phyloP scores from a whole-genome alignment of 176 grass and related monocot genomes.

The Cenchrus purpureus region DNA sequence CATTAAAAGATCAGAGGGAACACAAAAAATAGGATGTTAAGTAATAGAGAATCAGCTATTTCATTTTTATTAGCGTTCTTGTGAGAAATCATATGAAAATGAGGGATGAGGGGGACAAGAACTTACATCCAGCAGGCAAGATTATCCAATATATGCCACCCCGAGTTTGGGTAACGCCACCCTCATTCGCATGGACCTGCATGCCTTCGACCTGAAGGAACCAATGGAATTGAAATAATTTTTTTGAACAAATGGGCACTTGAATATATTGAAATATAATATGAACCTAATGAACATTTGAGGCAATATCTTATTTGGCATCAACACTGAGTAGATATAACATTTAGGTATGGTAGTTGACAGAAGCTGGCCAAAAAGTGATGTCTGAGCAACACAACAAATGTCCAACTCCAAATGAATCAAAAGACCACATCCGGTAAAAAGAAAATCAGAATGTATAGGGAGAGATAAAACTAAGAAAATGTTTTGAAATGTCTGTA shows the following conservation, averaged over 20 bases:
- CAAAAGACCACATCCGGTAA: not conserved
- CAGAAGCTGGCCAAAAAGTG: not conserved
- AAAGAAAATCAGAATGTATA: not conserved
- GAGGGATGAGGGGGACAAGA: constrained; percentile 12
- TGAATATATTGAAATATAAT: constrained; percentile 21
- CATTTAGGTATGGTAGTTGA: not conserved
- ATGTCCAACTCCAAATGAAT: not conserved
- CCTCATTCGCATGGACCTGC: constrained; percentile 96
- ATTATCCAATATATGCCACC: constrained; percentile 99
- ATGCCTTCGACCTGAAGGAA: constrained; percentile 87
- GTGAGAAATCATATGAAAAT: constrained; percentile 4
- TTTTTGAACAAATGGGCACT: too few species aligned
- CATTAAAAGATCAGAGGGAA: constrained; percentile 9
- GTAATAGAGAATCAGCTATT: not conserved
- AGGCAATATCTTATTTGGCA: not conserved
- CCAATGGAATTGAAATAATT: constrained; percentile 21
- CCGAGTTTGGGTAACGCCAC: constrained; percentile 85
- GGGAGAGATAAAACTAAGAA: constrained; percentile 1
- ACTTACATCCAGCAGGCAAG: constrained; percentile 95
- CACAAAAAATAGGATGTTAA: not conserved
- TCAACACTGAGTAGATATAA: not conserved
- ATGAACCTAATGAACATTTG: not conserved
- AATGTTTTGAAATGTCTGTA: constrained; percentile 11
- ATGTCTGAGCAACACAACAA: not conserved
- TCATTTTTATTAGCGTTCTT: constrained; percentile 9